These are phyloP conservation scores for Dactylellina cionopaga DNA, from an alignment of 2,329 filamentous ascomycete species.

Conservation along the genomic window DNA sequence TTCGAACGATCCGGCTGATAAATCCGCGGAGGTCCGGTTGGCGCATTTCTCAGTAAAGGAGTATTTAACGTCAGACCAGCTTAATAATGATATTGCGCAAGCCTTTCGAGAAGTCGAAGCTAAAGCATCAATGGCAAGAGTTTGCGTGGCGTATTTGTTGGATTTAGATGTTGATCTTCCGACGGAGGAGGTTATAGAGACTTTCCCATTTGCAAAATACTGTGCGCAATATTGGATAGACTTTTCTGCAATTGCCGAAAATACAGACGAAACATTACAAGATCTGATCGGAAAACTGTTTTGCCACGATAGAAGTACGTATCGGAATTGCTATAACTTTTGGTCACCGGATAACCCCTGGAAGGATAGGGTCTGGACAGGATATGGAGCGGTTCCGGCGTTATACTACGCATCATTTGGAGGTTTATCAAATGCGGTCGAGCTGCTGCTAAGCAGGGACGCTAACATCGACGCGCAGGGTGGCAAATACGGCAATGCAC, in stretches of 20 bases:
- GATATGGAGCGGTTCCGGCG: too few species aligned
- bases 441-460: too few species aligned
- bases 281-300: not conserved
- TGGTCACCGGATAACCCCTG: too few species aligned
- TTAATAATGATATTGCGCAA: constrained; percentile 20
- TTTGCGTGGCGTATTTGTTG: constrained; percentile 57
- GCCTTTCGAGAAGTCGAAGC: constrained; percentile 42
- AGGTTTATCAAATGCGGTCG: too few species aligned
- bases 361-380: too few species aligned
- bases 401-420: too few species aligned
- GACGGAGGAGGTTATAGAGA: not conserved
- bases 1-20: too few species aligned
- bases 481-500: too few species aligned
- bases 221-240: constrained; percentile 55
- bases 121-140: constrained; percentile 49
- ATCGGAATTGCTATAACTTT: too few species aligned
- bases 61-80: constrained; percentile 57
- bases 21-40: constrained; percentile 50
- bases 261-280: constrained; percentile 23
- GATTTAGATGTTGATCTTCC: too few species aligned
- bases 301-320: not conserved
- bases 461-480: too few species aligned
- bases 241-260: too few species aligned
- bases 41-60: constrained; percentile 59
- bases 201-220: constrained; percentile 54